Evolutionary conservation across 2,329 filamentous ascomycete species (phyloP).

Genomic region (Monosporascus sp.): DNA sequence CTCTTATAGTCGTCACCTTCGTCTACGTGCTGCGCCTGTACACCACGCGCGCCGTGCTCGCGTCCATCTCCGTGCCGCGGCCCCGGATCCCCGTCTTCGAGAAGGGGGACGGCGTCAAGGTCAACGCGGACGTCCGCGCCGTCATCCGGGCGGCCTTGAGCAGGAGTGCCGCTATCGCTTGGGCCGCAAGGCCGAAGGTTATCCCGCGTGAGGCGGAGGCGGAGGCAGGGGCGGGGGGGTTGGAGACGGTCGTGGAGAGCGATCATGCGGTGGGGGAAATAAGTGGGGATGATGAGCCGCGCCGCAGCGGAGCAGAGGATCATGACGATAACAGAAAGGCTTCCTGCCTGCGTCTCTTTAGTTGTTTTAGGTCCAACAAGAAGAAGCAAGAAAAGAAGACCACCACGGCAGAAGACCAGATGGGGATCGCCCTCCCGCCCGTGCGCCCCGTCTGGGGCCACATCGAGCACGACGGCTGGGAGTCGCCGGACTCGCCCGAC

Average conservation of each 20-base stretch:
- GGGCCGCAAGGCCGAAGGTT: constrained; percentile 67
- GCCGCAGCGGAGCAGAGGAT: constrained; percentile 2
- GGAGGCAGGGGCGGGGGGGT: constrained; percentile 10
- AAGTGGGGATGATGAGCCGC: background rate
- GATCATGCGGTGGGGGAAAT: constrained; percentile 3
- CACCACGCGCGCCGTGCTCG: constrained; percentile 73
- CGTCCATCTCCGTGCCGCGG: constrained; percentile 80
- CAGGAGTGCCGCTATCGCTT: constrained; percentile 75
- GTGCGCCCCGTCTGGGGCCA: constrained; percentile 65
- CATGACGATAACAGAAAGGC: background rate
- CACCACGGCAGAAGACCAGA: constrained; percentile 29
- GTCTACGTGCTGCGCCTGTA: constrained; percentile 83
- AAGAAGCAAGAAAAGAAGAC: background rate
- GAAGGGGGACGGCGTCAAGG: constrained; percentile 57
- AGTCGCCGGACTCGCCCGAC: constrained; percentile 68
- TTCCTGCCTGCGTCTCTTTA: constrained; percentile 2
- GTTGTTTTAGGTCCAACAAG: constrained; percentile 25
- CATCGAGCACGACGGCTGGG: constrained; percentile 87
- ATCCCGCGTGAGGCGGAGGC: constrained; percentile 20
- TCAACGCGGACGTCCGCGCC: constrained; percentile 66
- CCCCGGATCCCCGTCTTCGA: constrained; percentile 61
- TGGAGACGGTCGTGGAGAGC: constrained; percentile 7
- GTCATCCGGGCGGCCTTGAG: constrained; percentile 69
- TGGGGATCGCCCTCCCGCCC: constrained; percentile 42
- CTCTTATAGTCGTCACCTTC: constrained; percentile 62